A percentile compares a stretch with the other conserved stretches of the same genome.
phyloP scores from a whole-genome alignment of 345 rosid genomes.

The Linum tenue region DNA sequence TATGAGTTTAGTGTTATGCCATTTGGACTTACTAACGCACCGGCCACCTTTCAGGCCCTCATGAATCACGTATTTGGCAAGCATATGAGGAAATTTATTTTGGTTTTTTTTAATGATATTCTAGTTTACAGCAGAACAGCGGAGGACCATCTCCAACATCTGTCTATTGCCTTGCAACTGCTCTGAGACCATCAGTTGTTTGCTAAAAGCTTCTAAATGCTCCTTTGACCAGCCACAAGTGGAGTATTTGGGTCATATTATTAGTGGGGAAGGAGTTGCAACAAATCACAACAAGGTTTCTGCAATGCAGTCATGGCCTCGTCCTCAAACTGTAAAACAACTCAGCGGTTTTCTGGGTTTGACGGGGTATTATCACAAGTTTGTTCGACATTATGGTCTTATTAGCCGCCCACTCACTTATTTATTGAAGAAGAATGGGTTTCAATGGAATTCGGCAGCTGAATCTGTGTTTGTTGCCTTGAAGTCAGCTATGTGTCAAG shows the following conservation, averaged over 20 bases:
- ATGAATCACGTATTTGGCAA: background rate
- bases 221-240: background rate
- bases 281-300: background rate
- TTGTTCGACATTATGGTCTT: too few relatives aligned
- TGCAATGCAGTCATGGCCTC: background rate
- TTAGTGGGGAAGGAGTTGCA: background rate
- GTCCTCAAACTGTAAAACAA: background rate
- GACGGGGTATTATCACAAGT: too few relatives aligned
- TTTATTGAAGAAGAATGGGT: background rate
- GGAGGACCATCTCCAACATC: background rate
- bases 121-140: too few relatives aligned
- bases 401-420: background rate
- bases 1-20: too few relatives aligned
- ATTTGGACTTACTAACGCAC: too few relatives aligned
- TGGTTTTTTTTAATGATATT: too few relatives aligned
- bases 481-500: background rate
- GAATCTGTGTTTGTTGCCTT: background rate
- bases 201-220: constrained; percentile 4
- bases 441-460: too few relatives aligned
- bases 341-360: background rate
- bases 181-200: background rate
- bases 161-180: background rate
- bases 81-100: too few relatives aligned
- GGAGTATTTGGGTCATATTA: background rate
- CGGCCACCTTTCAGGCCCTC: background rate